Evolutionary conservation across 805 yeast genomes (phyloP).

Genomic region (Myxozyma neglecta): DNA sequence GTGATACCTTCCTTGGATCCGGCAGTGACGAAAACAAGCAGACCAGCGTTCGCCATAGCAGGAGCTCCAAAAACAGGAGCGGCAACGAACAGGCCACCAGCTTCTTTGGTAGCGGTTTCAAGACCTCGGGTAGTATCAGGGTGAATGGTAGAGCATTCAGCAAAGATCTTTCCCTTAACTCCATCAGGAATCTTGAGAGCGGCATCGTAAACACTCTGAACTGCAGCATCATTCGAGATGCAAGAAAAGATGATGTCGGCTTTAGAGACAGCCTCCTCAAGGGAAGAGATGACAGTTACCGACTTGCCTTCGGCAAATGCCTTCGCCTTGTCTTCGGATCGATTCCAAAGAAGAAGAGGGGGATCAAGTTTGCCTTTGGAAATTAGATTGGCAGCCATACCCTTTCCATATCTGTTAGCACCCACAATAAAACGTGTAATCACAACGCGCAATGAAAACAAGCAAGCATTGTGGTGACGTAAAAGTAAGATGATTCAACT

Average conservation of each 20-base stretch:
- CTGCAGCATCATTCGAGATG: constrained; percentile 29
- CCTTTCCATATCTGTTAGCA: constrained; percentile 4
- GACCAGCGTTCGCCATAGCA: constrained; percentile 35
- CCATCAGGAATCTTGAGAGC: constrained; percentile 25
- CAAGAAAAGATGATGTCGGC: constrained; percentile 33
- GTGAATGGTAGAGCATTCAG: constrained; percentile 36
- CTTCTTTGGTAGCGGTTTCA: constrained; percentile 11
- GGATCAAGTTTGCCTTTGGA: constrained; percentile 25
- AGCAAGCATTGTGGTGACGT: not conserved
- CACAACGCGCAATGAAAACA: not conserved
- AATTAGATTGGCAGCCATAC: constrained; percentile 30
- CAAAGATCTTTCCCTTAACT: constrained; percentile 33
- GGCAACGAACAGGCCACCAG: constrained; percentile 34
- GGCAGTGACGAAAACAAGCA: constrained; percentile 34
- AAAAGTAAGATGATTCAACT: not conserved
- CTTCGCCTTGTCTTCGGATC: constrained; percentile 17
- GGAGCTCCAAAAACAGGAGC: constrained; percentile 39
- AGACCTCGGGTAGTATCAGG: constrained; percentile 35
- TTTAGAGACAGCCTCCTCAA: constrained; percentile 27
- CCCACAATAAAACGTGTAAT: not conserved
- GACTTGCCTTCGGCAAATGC: constrained; percentile 21
- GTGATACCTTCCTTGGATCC: constrained; percentile 34
- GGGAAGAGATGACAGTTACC: constrained; percentile 12
- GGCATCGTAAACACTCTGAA: constrained; percentile 17
- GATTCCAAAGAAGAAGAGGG: constrained; percentile 32